Evolutionary conservation across 768 basidiomycete species (phyloP).

Genomic region (Lactarius pseudohatsudake): DNA sequence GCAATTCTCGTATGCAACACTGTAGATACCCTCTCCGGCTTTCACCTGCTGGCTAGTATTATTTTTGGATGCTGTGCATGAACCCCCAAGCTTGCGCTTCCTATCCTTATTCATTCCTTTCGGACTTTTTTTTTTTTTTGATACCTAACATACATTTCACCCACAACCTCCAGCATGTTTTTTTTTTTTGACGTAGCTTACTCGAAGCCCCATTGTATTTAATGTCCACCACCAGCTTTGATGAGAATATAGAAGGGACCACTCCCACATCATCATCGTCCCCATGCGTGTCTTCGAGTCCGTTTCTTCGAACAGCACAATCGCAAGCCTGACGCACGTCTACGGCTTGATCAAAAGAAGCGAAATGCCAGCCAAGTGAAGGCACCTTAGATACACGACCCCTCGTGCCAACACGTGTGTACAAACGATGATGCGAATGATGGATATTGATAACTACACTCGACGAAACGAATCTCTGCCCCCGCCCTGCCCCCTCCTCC

Average conservation of each 20-base stretch:
- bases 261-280: background rate
- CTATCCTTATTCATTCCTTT: conserved; percentile 19
- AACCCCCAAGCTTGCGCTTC: conserved; percentile 9
- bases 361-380: conserved; percentile 13
- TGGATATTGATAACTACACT: conserved; percentile 19
- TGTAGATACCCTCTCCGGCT: conserved; percentile 17
- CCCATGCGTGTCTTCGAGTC: background rate
- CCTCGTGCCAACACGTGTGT: background rate
- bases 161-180: conserved; percentile 6
- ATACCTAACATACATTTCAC: conserved; percentile 8
- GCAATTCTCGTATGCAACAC: conserved; percentile 2
- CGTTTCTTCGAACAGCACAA: background rate
- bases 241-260: conserved; percentile 14
- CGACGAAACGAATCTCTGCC: background rate
- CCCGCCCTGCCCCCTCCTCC: background rate
- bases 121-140: conserved; percentile 3
- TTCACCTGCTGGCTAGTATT: conserved; percentile 8
- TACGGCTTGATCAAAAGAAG: background rate
- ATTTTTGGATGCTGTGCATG: conserved; percentile 12
- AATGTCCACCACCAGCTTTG: conserved; percentile 2
- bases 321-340: conserved; percentile 5
- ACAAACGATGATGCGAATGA: conserved; percentile 4
- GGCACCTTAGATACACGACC: conserved; percentile 2
- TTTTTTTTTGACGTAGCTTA: conserved; percentile 11
- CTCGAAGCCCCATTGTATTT: conserved; percentile 13